Evolutionary conservation across 805 yeast genomes (phyloP), one percentile per base, ranked within the genome.

Genomic region (Candida railenensis): DNA sequence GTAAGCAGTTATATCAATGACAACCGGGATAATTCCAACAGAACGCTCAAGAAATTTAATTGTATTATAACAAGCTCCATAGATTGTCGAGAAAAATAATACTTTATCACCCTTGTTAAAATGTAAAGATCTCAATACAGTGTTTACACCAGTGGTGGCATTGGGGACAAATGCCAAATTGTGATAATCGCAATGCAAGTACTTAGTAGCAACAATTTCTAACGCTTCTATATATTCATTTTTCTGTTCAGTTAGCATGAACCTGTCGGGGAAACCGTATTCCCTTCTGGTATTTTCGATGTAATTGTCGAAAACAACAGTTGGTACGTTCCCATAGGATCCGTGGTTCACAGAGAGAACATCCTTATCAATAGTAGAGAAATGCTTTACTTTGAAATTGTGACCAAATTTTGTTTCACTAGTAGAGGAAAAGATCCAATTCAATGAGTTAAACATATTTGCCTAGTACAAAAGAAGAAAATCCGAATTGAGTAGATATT

Each of bases 101-200:
- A 85, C 65, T 43, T 66, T 72, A 55, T 83, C 89, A 16, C 79
- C 81, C 42, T 67, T 63, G 15, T 66, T 39, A 51, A 81, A 78
- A 7, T 81, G 81, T 28, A 67, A 69, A 36, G 83, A 76, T 48
- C 87, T 63, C 47, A 84, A 66, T 1, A 83, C 73, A 0, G 80
- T 65, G 57, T 83, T 83, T 40, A 79, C 74, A 2, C 81, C 88
- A 3, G 76, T 63, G 2, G 88, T 81, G 3, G 89, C 86, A 56
- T 83, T 85, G 8, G 71, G 59, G 2, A 78, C 78, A 33, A 83
- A 61, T 0, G 80, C 89, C 39, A 83, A 52, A 54, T 74, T 71
- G 39, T 67, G 65, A 44, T 66, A 63, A 43, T 76, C 78, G 45
- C 80, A 67, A 33, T 77, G 73, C 22, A 83, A 56, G n/a, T 80